Evolutionary conservation across 2,329 filamentous ascomycete species (phyloP).

Genomic region (Ophiostoma populinum): DNA sequence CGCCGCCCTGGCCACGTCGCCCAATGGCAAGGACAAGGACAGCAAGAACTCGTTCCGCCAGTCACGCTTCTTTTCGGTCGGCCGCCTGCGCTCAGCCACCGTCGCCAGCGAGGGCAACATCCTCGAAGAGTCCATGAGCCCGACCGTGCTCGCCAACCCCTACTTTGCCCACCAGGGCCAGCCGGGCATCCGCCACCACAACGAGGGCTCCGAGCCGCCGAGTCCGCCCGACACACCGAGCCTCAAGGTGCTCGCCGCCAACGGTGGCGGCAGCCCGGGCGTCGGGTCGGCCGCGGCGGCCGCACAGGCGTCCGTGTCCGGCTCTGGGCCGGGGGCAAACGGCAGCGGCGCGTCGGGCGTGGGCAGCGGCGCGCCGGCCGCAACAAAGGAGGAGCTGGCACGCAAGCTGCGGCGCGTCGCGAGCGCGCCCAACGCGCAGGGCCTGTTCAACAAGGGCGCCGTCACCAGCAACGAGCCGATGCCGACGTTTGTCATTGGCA

Average conservation of each 20-base stretch:
- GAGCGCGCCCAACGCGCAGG: slow-evolving; percentile 92
- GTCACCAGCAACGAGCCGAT: background rate
- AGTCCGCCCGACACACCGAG: slow-evolving; percentile 83
- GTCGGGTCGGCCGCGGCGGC: slow-evolving; percentile 4
- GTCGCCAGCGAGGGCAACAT: slow-evolving; percentile 85
- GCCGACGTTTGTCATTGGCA: background rate
- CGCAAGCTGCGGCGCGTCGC: slow-evolving; percentile 85
- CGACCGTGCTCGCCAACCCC: slow-evolving; percentile 86
- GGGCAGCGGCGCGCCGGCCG: slow-evolving; percentile 42
- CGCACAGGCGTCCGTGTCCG: no score
- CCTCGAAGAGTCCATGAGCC: slow-evolving; percentile 75
- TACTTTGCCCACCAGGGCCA: slow-evolving; percentile 96
- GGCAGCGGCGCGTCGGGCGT: background rate
- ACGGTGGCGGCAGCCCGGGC: slow-evolving; percentile 34
- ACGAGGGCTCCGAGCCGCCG: slow-evolving; percentile 80
- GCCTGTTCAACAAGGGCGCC: slow-evolving; percentile 53
- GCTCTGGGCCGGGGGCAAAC: no score
- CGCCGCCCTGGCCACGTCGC: background rate
- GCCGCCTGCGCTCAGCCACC: slow-evolving; percentile 75
- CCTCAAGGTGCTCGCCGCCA: slow-evolving; percentile 53
- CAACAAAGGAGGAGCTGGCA: slow-evolving; percentile 85
- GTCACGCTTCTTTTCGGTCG: slow-evolving; percentile 78
- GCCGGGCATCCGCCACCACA: slow-evolving; percentile 82
- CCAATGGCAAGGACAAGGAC: slow-evolving; percentile 8
- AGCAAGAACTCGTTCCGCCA: slow-evolving; percentile 56